Conservation (phyloP, 2,329 filamentous ascomycete genomes). For the Colletotrichum lentis region DNA sequence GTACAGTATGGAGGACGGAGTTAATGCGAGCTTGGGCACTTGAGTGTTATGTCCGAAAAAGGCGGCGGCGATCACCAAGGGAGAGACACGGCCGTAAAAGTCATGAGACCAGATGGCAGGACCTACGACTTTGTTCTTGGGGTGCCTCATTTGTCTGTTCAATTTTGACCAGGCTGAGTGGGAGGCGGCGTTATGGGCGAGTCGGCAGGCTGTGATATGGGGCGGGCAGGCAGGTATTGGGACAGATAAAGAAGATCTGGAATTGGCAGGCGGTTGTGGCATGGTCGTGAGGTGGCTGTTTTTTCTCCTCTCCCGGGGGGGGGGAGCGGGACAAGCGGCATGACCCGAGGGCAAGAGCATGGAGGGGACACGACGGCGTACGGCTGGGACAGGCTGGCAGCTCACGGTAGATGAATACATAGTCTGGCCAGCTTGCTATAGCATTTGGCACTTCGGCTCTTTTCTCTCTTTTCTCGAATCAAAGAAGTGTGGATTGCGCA, state of each 20-base stretch:
- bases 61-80: conserved; percentile 13
- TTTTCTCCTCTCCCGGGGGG: neutral
- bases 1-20: conserved; percentile 36
- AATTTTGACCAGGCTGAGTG: conserved; percentile 18
- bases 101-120: conserved; percentile 23
- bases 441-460: neutral
- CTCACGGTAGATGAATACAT: conserved; percentile 32
- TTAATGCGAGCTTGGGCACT: conserved; percentile 31
- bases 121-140: conserved; percentile 21
- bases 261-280: conserved; percentile 2
- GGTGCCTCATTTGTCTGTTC: conserved; percentile 10
- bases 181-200: conserved; percentile 32
- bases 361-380: conserved; percentile 8
- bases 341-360: conserved; percentile 5
- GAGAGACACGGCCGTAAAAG: conserved; percentile 19
- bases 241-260: conserved; percentile 11
- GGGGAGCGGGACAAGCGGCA: conserved; percentile 8
- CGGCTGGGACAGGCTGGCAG: conserved; percentile 18
- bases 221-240: conserved; percentile 6
- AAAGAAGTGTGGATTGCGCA: too few relatives aligned
- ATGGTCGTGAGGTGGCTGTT: conserved; percentile 15
- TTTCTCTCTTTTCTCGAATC: neutral
- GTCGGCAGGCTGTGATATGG: conserved; percentile 23
- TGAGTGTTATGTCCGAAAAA: conserved; percentile 18
- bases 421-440: conserved; percentile 21